These are phyloP conservation scores for Laburnicola sp. DNA, from an alignment of 2,329 filamentous ascomycete species.

Conservation along the genomic window DNA sequence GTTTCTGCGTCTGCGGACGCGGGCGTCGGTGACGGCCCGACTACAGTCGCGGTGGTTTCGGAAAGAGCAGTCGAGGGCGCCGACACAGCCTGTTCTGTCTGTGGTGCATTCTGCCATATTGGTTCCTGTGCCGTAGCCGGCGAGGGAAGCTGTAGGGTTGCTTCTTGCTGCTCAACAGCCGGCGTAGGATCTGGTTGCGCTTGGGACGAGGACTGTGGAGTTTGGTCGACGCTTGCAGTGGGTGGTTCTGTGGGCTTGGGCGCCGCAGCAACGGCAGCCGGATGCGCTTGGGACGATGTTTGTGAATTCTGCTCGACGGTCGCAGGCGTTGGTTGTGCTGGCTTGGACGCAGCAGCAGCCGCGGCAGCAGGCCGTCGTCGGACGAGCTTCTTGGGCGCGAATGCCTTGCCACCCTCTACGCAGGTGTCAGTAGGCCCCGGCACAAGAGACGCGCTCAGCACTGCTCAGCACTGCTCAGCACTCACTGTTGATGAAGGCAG, in stretches of 20 bases:
- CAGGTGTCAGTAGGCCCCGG: constrained; percentile 21
- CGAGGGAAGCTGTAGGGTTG: constrained; percentile 26
- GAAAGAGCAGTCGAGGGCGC: not conserved
- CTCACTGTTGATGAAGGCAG: constrained; percentile 40
- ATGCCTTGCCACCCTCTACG: constrained; percentile 50
- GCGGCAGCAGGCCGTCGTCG: constrained; percentile 47
- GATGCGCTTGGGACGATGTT: no score
- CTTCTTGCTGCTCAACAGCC: constrained; percentile 10
- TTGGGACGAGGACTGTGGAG: not conserved
- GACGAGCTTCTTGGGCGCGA: constrained; percentile 51
- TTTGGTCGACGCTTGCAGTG: no score
- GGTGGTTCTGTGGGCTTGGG: no score
- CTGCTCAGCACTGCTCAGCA: no score
- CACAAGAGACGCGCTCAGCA: constrained; percentile 4
- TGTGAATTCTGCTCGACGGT: no score
- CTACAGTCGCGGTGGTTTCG: not conserved
- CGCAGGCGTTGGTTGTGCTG: no score
- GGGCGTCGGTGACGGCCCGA: not conserved
- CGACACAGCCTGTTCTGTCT: constrained; percentile 2
- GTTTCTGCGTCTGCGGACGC: not conserved
- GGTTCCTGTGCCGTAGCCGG: constrained; percentile 30
- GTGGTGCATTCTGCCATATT: constrained; percentile 7
- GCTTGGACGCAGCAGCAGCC: no score
- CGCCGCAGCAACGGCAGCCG: no score
- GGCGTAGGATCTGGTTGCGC: constrained; percentile 1